Base-by-base conservation (phyloP, 768 basidiomycete species). In the Trametes gibbosa region DNA sequence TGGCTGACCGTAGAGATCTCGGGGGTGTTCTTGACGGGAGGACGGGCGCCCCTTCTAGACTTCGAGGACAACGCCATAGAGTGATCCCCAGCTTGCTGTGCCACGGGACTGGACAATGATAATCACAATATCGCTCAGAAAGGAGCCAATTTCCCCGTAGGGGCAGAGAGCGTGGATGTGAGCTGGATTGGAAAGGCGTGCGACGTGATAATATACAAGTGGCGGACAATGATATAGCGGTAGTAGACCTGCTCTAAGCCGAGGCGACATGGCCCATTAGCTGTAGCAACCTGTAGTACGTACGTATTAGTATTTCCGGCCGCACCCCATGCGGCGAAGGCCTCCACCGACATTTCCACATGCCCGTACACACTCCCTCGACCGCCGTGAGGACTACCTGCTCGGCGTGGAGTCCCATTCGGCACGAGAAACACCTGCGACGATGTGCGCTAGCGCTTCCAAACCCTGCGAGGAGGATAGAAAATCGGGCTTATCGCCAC, bases 191-290 rank as follows among this genome's bases (percentile, higher is more conserved):
- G 16, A 55, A 29, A 24, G 47, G 37, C 43, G 35, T 53, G 50
- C 37, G 43, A 50, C 51, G 55, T 62, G 55, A 57, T 62, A 62
- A 51, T 62, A 57, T 62, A 62, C 60, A 62, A 55, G 56, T 62
- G 51, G 51, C 60, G 37, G 37, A 53, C 56, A 55, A 17, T 56
- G 39, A 50, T 53, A 50, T 56, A 56, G 49, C 51, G 50, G 46
- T 48, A 48, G 35, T 48, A 29, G 35, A 53, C 37, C 60, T 53
- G 60, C 60, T 62, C 60, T 62, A 62, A 57, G 49, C 60, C 55
- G 48, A 41, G 56, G 29, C 50, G 52, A 40, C 45, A 55, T 27
- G 27, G 50, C 39, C 32, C 16, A 62, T 62, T 62, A 62, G 48
- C 49, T 49, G 42, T 51, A 21, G 23, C 43, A 45, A 46, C 43